Conservation (phyloP, 306 rosid genomes). For the Boehmeria nivea region DNA sequence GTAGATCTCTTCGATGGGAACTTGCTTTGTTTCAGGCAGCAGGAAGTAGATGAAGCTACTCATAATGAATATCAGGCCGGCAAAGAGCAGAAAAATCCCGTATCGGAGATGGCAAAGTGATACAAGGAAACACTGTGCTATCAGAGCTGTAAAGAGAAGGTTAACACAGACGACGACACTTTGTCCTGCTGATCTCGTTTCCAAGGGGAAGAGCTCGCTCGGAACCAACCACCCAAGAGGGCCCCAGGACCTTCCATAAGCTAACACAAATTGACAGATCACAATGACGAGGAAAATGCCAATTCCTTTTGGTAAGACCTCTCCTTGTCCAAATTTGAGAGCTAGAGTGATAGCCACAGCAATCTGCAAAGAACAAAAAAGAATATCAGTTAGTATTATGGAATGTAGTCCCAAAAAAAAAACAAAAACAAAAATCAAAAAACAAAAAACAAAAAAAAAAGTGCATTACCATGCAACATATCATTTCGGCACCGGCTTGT, state of each 20-base stretch:
- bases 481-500: conserved; percentile 94
- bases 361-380: conserved; percentile 37
- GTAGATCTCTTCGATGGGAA: conserved; percentile 88
- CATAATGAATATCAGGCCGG: conserved; percentile 60
- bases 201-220: conserved; percentile 88
- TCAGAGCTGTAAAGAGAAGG: conserved; percentile 82
- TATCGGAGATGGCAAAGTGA: conserved; percentile 85
- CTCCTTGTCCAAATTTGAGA: conserved; percentile 65
- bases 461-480: conserved; percentile 82
- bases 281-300: conserved; percentile 64
- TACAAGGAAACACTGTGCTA: conserved; percentile 75
- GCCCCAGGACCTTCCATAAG: conserved; percentile 98
- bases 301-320: conserved; percentile 50
- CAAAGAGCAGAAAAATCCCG: conserved; percentile 85
- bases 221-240: conserved; percentile 97
- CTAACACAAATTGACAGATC: conserved; percentile 79
- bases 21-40: conserved; percentile 90
- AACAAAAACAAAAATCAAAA: too few species aligned
- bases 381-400: background rate
- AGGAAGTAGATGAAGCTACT: conserved; percentile 70
- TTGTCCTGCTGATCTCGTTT: conserved; percentile 92
- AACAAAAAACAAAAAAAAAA: too few species aligned
- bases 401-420: background rate
- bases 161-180: conserved; percentile 91
- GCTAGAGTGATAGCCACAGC: conserved; percentile 62